Conservation (phyloP, 225 moss, liverwort and hornwort species). For the Straminergon stramineum region DNA sequence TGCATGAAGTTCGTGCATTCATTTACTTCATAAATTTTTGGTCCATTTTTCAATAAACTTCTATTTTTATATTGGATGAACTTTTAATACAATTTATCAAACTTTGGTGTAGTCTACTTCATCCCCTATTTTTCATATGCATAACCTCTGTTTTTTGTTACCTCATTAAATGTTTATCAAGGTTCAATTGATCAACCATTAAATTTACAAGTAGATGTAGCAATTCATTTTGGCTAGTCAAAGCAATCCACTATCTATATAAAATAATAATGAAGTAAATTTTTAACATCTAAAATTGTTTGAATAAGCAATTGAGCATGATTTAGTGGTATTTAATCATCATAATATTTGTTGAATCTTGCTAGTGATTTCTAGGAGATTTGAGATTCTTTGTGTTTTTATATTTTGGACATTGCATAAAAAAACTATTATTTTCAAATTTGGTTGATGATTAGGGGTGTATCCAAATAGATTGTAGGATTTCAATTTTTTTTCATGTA, state of each 20-base stretch:
- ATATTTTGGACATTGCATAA: not conserved
- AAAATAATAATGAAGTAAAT: not conserved
- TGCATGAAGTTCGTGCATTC: not conserved
- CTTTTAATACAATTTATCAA: not conserved
- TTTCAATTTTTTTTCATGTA: not conserved
- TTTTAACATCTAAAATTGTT: not conserved
- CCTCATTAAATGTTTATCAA: not conserved
- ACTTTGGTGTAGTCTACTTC: accelerated
- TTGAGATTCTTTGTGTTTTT: not conserved
- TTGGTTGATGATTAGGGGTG: not conserved
- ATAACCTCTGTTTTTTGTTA: not conserved
- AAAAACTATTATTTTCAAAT: not conserved
- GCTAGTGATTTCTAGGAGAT: not conserved
- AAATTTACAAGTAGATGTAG: not conserved
- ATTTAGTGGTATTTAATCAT: not conserved
- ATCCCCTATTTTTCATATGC: not conserved
- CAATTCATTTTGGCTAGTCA: not conserved
- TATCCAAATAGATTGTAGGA: not conserved
- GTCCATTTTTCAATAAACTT: not conserved
- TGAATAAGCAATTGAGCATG: not conserved
- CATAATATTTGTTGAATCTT: not conserved
- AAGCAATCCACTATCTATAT: accelerated
- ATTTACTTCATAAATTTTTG: not conserved
- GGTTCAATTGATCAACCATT: not conserved
- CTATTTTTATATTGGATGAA: not conserved